Evolutionary conservation across 768 basidiomycete genomes (phyloP), one percentile per base, ranked within the genome.

Genomic region (Agaricus sinodeliciosus): DNA sequence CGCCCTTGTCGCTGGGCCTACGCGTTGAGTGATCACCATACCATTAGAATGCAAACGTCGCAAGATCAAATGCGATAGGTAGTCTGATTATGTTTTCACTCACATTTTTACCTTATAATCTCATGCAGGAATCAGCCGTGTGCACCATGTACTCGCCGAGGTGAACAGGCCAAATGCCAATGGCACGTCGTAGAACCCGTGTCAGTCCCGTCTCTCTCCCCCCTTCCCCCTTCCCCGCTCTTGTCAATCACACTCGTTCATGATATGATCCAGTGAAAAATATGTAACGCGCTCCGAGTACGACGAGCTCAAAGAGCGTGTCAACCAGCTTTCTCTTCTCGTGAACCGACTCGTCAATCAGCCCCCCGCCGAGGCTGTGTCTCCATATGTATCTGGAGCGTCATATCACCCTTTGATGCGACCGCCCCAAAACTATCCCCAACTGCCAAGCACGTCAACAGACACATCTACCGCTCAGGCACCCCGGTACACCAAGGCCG

Each of bases 11-110:
- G 31, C 31, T 48, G n/a, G n/a, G n/a, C n/a, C n/a, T n/a, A n/a
- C n/a, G n/a, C n/a, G n/a, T n/a, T n/a, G n/a, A n/a, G n/a, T n/a
- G n/a, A n/a, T n/a, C n/a, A n/a, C n/a, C n/a, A n/a, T n/a, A n/a
- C n/a, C 39, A 50, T 44, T 62, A 90, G 90, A 90, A 66, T 91
- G 89, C 67, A 91, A 91, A 67, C 72, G 89, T 60, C 78, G 89
- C 40, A 91, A 92, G 74, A 91, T 91, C 67, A 87, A 86, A 64
- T 92, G 90, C 67, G 88, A 92, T 72, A 86, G 86, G 85, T 86
- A 49, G 73, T 41, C 49, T 63, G 61, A 59, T 57, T n/a, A n/a
- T 57, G 58, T 55, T 60, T 51, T 34, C 55, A 47, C 48, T 54
- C 58, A 63, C 49, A 34, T 48, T 25, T 45, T 55, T 55, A 46